These are phyloP conservation scores for Phytophthora ohioensis DNA, from an alignment of 352 stramenopile species.

Conservation along the genomic window DNA sequence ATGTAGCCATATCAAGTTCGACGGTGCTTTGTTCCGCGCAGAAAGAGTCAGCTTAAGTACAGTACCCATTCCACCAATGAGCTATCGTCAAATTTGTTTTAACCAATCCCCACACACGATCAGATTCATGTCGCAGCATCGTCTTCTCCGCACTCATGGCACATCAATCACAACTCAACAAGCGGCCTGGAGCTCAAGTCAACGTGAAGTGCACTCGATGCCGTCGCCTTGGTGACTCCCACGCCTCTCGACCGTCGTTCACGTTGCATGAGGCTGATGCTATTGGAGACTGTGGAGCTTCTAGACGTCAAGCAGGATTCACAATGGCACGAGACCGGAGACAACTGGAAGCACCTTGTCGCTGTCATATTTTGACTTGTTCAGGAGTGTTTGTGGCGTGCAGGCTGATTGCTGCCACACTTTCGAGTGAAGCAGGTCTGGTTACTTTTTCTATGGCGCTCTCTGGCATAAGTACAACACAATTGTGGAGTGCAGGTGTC, in stretches of 20 bases:
- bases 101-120: conserved; percentile 6
- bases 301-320: too few relatives aligned
- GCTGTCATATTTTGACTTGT: not conserved
- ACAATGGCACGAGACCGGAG: too few relatives aligned
- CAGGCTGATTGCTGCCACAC: not conserved
- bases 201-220: not conserved
- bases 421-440: too few relatives aligned
- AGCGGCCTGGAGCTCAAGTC: conserved; percentile 13
- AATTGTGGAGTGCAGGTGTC: too few relatives aligned
- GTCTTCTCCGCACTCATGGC: not conserved
- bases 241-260: not conserved
- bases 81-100: not conserved
- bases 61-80: conserved; percentile 20
- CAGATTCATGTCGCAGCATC: conserved; percentile 8
- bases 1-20: conserved; percentile 12
- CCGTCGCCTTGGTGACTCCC: not conserved
- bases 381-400: not conserved
- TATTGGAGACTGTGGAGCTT: too few relatives aligned
- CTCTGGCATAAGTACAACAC: too few relatives aligned
- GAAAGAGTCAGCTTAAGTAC: conserved; percentile 16
- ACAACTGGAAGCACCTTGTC: too few relatives aligned
- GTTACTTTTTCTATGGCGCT: too few relatives aligned
- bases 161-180: conserved; percentile 18
- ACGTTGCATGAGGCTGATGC: too few relatives aligned
- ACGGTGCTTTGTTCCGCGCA: not conserved